phyloP scores from a whole-genome alignment of 306 rosid genomes.

The Argentina anserina region DNA sequence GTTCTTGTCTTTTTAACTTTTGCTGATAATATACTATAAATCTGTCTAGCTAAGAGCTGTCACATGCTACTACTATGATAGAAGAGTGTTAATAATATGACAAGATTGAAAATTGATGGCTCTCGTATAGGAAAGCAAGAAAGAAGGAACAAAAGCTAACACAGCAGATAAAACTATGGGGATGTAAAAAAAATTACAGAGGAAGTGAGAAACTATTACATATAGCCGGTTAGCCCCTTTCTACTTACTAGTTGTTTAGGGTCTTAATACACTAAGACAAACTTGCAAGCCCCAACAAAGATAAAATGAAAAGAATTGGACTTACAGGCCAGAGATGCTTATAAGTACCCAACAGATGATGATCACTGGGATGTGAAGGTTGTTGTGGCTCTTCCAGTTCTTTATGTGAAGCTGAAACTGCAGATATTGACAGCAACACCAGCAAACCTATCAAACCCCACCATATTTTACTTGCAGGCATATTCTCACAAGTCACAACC shows the following conservation, averaged over 20 bases:
- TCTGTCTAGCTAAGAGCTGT: neutral
- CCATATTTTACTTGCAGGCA: neutral
- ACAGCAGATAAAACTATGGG: neutral
- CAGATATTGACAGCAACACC: neutral
- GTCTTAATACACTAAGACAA: neutral
- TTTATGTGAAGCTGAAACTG: neutral
- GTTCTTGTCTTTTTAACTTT: neutral
- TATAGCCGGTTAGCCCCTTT: neutral
- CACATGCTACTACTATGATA: no score
- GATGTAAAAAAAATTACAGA: neutral
- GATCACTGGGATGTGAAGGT: neutral
- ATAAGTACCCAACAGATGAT: slow-evolving; percentile 39
- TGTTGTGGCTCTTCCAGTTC: neutral
- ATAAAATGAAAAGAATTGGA: neutral
- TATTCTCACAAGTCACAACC: neutral
- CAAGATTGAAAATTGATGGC: neutral
- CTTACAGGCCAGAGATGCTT: slow-evolving; percentile 72
- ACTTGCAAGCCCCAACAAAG: neutral
- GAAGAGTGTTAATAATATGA: no score
- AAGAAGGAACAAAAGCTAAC: neutral
- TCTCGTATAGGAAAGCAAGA: neutral
- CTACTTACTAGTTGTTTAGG: neutral
- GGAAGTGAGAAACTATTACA: neutral
- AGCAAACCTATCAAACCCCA: neutral
- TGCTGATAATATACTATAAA: neutral